Evolutionary conservation across 2,329 filamentous ascomycete genomes (phyloP), one percentile per base, ranked within the genome.

Genomic region (Chaetomiaceae sp.): DNA sequence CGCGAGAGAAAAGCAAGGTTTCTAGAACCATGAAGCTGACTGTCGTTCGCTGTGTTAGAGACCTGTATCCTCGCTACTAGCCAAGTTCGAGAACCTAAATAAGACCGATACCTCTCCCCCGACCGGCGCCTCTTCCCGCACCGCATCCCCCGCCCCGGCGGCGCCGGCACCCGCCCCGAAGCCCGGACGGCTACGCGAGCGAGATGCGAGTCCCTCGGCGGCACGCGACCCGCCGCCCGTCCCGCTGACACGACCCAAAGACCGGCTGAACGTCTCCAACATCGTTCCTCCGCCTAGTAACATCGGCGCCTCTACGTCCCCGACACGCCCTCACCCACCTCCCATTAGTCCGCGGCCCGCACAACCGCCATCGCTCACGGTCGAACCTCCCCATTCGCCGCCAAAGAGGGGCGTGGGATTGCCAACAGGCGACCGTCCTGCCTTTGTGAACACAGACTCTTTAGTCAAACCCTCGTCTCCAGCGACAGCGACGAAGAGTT

Each of bases 1-100:
- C 5, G 10, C 16, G 36, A 23, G 21, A n/a, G 20, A 33, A 20
- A 18, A 14, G 20, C 14, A 4, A 14, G 20, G 16, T 21, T 7
- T 8, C 13, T 43, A 16, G 29, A 36, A 4, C 21, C n/a, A 14
- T 2, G 27, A 25, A 7, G 33, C 51, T 55, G 37, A 53, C 50
- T 59, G 55, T 68, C 71, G 57, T 69, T 57, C 42, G 18, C 27
- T 18, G 8, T 46, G 29, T 5, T 58, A 90, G 86, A 89, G 85
- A 73, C 87, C 89, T 23, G 88, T 94, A 46, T 94, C 89, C 47
- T 91, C 88, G 47, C 75, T 94, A 56, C 80, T 85, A 57, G 89
- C 87, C 58, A 85, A 87, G 63, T 94, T 92, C 68, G 89, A 94
- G 74, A 89, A 86, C 66, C 83, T 92, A 74, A 75, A 79, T 59